Evolutionary conservation across 495 filamentous ascomycete genomes (phyloP), one percentile per base, ranked within the genome.

Genomic region (Xylaria intraflava): DNA sequence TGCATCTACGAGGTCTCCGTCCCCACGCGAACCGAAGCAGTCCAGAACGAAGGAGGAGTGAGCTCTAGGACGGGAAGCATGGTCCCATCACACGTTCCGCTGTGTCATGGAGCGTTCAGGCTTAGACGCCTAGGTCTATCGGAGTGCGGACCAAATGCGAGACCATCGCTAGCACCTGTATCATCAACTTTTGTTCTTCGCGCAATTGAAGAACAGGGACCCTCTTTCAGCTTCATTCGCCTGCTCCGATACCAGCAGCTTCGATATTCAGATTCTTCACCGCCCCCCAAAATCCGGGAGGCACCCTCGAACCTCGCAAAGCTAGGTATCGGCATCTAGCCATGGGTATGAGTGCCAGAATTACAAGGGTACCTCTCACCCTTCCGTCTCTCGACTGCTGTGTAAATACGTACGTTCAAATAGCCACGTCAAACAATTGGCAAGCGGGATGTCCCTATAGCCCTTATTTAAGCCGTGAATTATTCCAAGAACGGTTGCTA

Each of bases 1-100:
- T 39, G 59, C 59, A 11, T 49, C 60, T 5, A 55, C 60, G 4
- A 58, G 30, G n/a, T 35, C 19, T 0, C 5, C 23, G 1, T 49
- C 23, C 0, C 8, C 26, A 1, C 30, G 36, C 20, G 45, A 53
- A 40, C 11, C 41, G 19, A 31, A 39, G 23, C 31, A 49, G 29
- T 46, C 29, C 29, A 50, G 29, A 60, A 60, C 60, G 44, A 60
- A 60, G 65, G 43, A 29, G 7, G 9, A 41, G 23, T 53, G 12
- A 51, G 48, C 14, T n/a, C 3, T 42, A n/a, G 22, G 6, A 36
- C 8, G 35, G 14, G 35, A 26, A 12, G 24, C 26, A 39, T 41
- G 11, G 9, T 10, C 29, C 35, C 26, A 22, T 44, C n/a, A 27
- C 41, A 43, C 17, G 16, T 29, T 26, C 0, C 12, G 27, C n/a